Percentiles rank a stretch among this genome's conserved stretches.
Evolutionary conservation across 306 rosid species (phyloP).

Genomic region (Cicer cuneatum): DNA sequence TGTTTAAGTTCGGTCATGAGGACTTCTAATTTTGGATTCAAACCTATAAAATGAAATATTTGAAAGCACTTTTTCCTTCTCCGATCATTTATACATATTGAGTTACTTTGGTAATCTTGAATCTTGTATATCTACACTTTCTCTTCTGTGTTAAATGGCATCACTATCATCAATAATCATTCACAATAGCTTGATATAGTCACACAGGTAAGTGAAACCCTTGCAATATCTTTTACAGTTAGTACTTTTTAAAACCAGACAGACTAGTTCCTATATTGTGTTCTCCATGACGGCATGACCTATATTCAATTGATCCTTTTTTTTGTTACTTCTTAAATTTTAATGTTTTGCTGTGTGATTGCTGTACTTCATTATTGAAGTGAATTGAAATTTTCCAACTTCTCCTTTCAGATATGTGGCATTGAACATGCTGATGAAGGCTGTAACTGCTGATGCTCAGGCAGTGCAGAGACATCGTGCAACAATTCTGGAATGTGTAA

Average conservation of each 20-base stretch:
- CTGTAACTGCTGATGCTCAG: slow-evolving; percentile 85
- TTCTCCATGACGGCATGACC: slow-evolving; percentile 31
- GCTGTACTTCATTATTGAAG: slow-evolving; percentile 20
- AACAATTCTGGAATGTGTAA: slow-evolving; percentile 95
- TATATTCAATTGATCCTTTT: slow-evolving; percentile 12
- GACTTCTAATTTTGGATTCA: not conserved
- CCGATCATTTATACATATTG: not conserved
- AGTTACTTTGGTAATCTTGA: slow-evolving; percentile 9
- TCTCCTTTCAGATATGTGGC: slow-evolving; percentile 79
- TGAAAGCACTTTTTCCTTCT: slow-evolving; percentile 6
- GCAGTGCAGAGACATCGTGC: slow-evolving; percentile 99
- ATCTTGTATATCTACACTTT: slow-evolving; percentile 2
- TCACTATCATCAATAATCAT: not conserved
- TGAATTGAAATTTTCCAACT: slow-evolving; percentile 34
- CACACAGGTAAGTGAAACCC: slow-evolving; percentile 3
- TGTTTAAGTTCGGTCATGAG: not conserved
- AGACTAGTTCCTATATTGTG: slow-evolving; percentile 29
- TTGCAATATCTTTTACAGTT: slow-evolving; percentile 9
- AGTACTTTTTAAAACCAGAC: slow-evolving; percentile 4
- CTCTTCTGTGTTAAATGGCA: not conserved
- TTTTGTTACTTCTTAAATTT: slow-evolving; percentile 4
- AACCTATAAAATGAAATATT: slow-evolving; percentile 6
- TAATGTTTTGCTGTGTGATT: slow-evolving; percentile 16
- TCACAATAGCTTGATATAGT: not conserved
- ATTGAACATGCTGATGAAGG: slow-evolving; percentile 92